Base-by-base conservation (phyloP, 768 basidiomycete genomes). In the Mycena albidolilacea region DNA sequence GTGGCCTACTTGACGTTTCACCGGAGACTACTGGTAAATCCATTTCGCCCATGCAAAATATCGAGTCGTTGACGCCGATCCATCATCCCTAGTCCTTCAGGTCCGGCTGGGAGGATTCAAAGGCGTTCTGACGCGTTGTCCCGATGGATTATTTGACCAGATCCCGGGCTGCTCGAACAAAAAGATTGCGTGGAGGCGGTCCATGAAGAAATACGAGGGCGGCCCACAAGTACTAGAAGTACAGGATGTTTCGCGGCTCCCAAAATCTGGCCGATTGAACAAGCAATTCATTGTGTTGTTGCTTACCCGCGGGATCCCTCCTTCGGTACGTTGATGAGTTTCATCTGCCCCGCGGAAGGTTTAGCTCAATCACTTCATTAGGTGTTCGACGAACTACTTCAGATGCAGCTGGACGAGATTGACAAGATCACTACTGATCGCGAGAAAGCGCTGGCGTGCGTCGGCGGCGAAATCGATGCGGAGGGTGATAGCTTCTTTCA, bases 241-340 rank as follows among this genome's bases (percentile, higher is more conserved):
- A 6, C 72, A 77, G 17, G 57, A 64, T 11, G 46, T 77, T 15
- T 75, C 78, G 6, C 54, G 67, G 35, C 19, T 67, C 1, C 76
- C 73, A 17, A 65, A 66, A 44, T 30, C 48, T 1, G 78, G 73
- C 2, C 75, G 78, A 7, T 68, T 78, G 1, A 77, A 77, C 67
- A 69, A 63, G 48, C 73, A 76, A 30, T 77, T 77, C 63, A 77
- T 78, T 14, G n/a, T 77, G 17, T 60, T 78, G 17, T 63, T 78
- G 1, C 57, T 78, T 1, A 75, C 75, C 11, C 70, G 62, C 0
- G 74, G 75, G 5, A 72, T 75, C 39, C 54, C 58, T 2, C 19
- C 30, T 74, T 37, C 50, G 7, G 50, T 50, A 50, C n/a, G 3
- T 30, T 30, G 4, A 30, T 30, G 19, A 50, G 8, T 50, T 50